Percentiles rank a stretch among this genome's conserved stretches.
phyloP scores from a whole-genome alignment of 805 yeast genomes.

The Ogataea methylovora region DNA sequence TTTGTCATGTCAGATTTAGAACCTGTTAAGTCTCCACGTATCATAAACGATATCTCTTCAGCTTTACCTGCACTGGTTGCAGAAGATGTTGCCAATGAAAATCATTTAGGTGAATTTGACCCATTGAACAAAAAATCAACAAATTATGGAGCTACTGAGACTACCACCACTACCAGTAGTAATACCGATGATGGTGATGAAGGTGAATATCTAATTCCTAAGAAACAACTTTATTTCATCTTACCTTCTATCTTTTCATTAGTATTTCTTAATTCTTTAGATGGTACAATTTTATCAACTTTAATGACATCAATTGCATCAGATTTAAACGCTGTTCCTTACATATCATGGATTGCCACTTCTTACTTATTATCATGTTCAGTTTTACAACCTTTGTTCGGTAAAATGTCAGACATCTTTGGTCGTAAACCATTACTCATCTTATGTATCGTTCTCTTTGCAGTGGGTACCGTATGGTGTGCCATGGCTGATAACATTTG shows the following conservation, averaged over 20 bases:
- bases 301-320: slow-evolving; percentile 59
- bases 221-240: slow-evolving; percentile 22
- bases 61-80: slow-evolving; percentile 1
- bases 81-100: slow-evolving; percentile 2
- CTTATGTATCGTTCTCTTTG: slow-evolving; percentile 47
- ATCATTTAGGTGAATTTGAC: background rate
- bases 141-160: background rate
- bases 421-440: slow-evolving; percentile 52
- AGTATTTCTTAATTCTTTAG: slow-evolving; percentile 57
- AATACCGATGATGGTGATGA: background rate
- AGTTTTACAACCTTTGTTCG: slow-evolving; percentile 68
- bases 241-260: slow-evolving; percentile 36
- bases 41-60: slow-evolving; percentile 1
- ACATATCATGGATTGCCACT: slow-evolving; percentile 68
- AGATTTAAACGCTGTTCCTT: slow-evolving; percentile 55
- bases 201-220: slow-evolving; percentile 17
- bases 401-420: slow-evolving; percentile 64
- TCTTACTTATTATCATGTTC: slow-evolving; percentile 62
- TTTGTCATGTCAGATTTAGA: too few relatives aligned
- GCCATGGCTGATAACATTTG: slow-evolving; percentile 40
- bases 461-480: slow-evolving; percentile 51
- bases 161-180: background rate
- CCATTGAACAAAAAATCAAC: background rate
- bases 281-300: slow-evolving; percentile 62
- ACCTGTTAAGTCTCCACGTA: background rate